These are phyloP conservation scores for Plasmodium ovale DNA, from an alignment of 169 alveolate species.

Conservation along the genomic window DNA sequence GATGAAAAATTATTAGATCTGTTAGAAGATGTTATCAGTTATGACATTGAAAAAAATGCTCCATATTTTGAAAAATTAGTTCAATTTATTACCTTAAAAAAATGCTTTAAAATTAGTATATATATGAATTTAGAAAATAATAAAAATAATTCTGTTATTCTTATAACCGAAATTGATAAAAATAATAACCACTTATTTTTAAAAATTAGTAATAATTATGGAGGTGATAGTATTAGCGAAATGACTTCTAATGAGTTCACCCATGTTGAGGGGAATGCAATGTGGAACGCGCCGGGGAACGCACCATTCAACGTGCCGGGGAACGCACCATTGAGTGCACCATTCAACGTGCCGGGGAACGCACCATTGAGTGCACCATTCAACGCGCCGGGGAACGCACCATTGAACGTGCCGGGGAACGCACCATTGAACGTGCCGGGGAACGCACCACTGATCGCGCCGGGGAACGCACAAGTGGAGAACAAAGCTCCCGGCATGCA, in stretches of 20 bases:
- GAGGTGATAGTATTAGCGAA: neutral
- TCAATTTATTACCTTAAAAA: constrained; percentile 1
- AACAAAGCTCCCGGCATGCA: neutral
- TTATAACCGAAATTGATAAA: neutral
- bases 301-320: no score
- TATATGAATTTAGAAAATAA: neutral
- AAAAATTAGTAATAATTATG: neutral
- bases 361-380: no score
- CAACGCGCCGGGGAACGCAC: no score
- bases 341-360: no score
- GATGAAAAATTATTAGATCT: neutral
- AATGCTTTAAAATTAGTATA: neutral
- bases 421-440: no score
- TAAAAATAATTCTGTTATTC: neutral
- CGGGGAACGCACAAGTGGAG: no score
- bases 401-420: no score
- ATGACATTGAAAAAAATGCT: constrained; percentile 27
- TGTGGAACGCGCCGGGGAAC: no score
- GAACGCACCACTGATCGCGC: no score
- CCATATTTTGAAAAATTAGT: constrained; percentile 2
- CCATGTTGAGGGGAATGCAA: no score
- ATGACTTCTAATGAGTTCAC: no score
- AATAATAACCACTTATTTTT: neutral
- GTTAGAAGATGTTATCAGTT: constrained; percentile 17
- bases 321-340: no score